These are phyloP conservation scores for Pichia cephalocereana DNA, from an alignment of 805 yeast genomes.

Conservation along the genomic window DNA sequence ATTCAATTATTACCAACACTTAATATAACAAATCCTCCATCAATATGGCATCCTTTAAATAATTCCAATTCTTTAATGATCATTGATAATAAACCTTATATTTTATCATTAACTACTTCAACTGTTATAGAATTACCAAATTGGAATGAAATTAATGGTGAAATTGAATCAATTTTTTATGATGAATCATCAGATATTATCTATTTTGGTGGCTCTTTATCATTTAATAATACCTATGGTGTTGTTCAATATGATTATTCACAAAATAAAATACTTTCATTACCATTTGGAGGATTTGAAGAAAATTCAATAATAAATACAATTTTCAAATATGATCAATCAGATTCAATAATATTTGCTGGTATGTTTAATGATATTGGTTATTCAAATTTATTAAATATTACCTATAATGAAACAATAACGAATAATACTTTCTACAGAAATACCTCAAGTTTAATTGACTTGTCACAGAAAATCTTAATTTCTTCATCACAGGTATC, in stretches of 20 bases:
- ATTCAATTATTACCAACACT: background rate
- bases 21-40: constrained; percentile 1
- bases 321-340: constrained; percentile 39
- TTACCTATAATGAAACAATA: constrained; percentile 15
- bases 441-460: constrained; percentile 16
- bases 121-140: constrained; percentile 3
- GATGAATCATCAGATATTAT: constrained; percentile 40
- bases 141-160: constrained; percentile 27
- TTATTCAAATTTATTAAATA: constrained; percentile 31
- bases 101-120: constrained; percentile 9
- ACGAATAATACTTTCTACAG: constrained; percentile 16
- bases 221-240: constrained; percentile 40
- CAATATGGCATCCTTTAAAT: constrained; percentile 7
- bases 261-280: constrained; percentile 30
- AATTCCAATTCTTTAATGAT: constrained; percentile 9
- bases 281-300: constrained; percentile 76
- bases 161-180: constrained; percentile 37
- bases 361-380: constrained; percentile 67
- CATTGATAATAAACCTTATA: constrained; percentile 19
- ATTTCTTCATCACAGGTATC: constrained; percentile 2
- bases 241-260: constrained; percentile 55
- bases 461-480: constrained; percentile 34
- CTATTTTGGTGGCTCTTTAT: constrained; percentile 76
- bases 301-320: constrained; percentile 48
- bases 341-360: constrained; percentile 59